Evolutionary conservation across 306 rosid genomes (phyloP).

Genomic region (Hippophae tibetana): DNA sequence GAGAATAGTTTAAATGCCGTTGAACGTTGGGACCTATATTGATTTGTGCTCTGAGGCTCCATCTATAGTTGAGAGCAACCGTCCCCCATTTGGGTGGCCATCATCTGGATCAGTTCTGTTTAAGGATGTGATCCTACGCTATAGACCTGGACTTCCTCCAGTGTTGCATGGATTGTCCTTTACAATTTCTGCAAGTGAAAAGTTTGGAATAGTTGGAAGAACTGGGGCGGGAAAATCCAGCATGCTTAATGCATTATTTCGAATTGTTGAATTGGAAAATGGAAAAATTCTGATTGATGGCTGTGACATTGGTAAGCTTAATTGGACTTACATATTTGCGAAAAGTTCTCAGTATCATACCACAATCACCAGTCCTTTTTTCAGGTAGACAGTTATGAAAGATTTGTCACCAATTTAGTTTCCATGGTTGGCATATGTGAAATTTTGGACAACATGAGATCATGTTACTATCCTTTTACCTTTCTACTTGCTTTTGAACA

Average conservation of each 20-base stretch:
- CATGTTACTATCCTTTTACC: too few species aligned
- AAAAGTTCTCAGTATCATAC: slow-evolving; percentile 73
- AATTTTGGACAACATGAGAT: too few species aligned
- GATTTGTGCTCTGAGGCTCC: slow-evolving; percentile 71
- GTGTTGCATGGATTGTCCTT: slow-evolving; percentile 74
- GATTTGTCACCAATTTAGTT: not conserved
- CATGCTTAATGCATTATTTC: slow-evolving; percentile 78
- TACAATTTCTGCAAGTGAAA: slow-evolving; percentile 54
- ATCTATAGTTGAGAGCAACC: slow-evolving; percentile 45
- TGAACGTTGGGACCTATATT: slow-evolving; percentile 71
- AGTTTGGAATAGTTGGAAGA: slow-evolving; percentile 85
- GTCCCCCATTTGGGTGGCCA: slow-evolving; percentile 82
- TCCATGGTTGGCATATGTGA: not conserved
- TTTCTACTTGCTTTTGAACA: too few species aligned
- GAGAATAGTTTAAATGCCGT: slow-evolving; percentile 78
- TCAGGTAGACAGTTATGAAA: slow-evolving; percentile 42
- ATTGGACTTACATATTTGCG: slow-evolving; percentile 72
- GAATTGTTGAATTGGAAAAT: slow-evolving; percentile 65
- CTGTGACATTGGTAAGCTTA: slow-evolving; percentile 47
- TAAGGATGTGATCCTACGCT: slow-evolving; percentile 73
- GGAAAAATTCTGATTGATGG: slow-evolving; percentile 71
- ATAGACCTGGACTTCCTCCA: slow-evolving; percentile 85
- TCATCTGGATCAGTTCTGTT: slow-evolving; percentile 55
- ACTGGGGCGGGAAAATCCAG: slow-evolving; percentile 97
- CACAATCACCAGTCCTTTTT: slow-evolving; percentile 81